Base-by-base conservation (phyloP, 805 yeast species). In the Priceomyces medius region DNA sequence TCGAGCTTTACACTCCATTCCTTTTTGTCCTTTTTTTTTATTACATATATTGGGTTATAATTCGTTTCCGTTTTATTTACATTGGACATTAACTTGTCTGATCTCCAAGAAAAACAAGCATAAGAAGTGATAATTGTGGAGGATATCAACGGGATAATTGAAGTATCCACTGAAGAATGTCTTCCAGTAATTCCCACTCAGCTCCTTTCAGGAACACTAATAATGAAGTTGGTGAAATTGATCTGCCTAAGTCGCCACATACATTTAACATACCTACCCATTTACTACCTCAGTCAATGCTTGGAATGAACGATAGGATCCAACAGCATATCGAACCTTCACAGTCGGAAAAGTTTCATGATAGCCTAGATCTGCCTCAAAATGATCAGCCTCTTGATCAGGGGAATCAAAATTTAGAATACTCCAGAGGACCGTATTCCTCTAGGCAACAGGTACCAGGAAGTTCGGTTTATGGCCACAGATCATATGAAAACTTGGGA, bases 231-330 rank as follows among this genome's bases (percentile, higher is more conserved):
- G 20, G 21, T 9, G 34, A 31, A 4, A 17, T 9, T 13, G 34
- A 31, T n/a, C 16, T 17, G 34, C 34, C 34, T 13, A 13, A 35
- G 12, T 21, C 38, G 5, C 29, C 38, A 4, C 46, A 47, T 21
- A 34, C 48, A 10, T 49, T 55, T 9, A 54, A 46, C 32, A 43
- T 58, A 13, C 63, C 64, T 7, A 49, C 55, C 5, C 61, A 56
- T 44, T 48, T 59, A 35, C 40, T 58, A 19, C 63, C 64, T 3
- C 56, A 50, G 40, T 50, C 51, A 7, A 49, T 42, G 28, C 43
- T 46, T 37, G 47, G 47, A 10, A 36, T 14, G 13, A 37, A 28
- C 14, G 17, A 23, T 20, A 32, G 21, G 27, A 26, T 17, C 9
- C 35, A 31, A 12, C 20, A 12, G 6, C 31, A 14, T 12, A 31